Evolutionary conservation across 2,329 filamentous ascomycete species (phyloP).

Genomic region (Cordyceps javanica): DNA sequence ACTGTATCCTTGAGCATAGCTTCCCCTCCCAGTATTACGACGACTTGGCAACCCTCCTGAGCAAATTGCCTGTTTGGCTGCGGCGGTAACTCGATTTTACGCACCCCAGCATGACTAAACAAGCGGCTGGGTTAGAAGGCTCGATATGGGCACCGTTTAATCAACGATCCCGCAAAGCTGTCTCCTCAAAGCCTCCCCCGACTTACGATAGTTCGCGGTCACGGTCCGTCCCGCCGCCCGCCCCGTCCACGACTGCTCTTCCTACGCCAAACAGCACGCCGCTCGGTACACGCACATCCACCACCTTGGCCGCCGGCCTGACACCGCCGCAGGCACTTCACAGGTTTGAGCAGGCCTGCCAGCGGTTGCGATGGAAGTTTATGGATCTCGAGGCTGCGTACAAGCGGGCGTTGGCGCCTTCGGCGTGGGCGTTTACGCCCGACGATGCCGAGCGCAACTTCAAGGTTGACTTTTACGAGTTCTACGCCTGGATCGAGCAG

Average conservation of each 20-base stretch:
- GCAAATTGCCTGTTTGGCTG: neutral
- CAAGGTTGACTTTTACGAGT: conserved; percentile 73
- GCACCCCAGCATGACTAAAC: neutral
- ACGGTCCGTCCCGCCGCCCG: conserved; percentile 7
- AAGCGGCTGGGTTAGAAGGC: neutral
- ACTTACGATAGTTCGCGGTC: conserved; percentile 3
- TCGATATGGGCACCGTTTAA: conserved; percentile 13
- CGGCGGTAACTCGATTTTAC: neutral
- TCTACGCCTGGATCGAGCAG: conserved; percentile 66
- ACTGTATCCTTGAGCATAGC: neutral
- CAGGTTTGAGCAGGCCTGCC: conserved; percentile 55
- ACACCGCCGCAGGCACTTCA: conserved; percentile 39
- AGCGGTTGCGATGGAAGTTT: conserved; percentile 57
- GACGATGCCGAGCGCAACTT: conserved; percentile 60
- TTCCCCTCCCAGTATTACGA: neutral
- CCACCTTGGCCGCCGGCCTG: conserved; percentile 18
- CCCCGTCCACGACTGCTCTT: neutral
- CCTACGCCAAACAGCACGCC: conserved; percentile 6
- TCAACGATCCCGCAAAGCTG: neutral
- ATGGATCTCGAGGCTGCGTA: conserved; percentile 54
- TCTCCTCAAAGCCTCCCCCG: neutral
- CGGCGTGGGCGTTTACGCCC: conserved; percentile 27
- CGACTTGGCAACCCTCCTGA: too few species aligned
- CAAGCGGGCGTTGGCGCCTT: conserved; percentile 38
- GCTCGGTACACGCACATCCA: conserved; percentile 6